Evolutionary conservation across 306 rosid species (phyloP).

Genomic region (Lithocarpus polystachyus): DNA sequence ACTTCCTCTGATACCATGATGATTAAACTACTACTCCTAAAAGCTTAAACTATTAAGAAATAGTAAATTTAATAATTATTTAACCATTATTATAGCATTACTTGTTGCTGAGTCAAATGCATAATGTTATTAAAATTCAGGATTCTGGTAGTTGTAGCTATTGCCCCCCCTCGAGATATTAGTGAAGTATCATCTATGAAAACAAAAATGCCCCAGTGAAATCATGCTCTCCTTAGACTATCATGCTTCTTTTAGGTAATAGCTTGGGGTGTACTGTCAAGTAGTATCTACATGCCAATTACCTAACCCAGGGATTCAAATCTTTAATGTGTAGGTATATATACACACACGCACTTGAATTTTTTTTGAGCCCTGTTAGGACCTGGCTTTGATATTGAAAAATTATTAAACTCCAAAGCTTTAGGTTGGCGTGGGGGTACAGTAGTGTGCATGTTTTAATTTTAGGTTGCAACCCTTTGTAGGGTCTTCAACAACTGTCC

Average conservation of each 20-base stretch:
- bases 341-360: background rate
- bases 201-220: background rate
- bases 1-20: too few species aligned
- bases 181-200: background rate
- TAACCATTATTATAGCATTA: too few species aligned
- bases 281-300: too few species aligned
- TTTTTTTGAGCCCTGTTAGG: background rate
- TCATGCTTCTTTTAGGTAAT: background rate
- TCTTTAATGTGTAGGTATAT: background rate
- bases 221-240: background rate
- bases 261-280: too few species aligned
- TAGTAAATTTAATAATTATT: too few species aligned
- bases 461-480: background rate
- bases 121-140: background rate
- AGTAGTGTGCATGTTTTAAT: too few species aligned
- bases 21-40: too few species aligned
- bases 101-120: background rate
- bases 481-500: background rate
- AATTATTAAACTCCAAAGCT: too few species aligned
- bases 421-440: too few species aligned
- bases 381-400: too few species aligned
- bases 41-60: too few species aligned
- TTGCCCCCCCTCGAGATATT: background rate
- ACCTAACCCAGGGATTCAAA: background rate
- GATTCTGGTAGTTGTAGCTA: background rate